Evolutionary conservation across 177 flowering plant genomes (phyloP).

Genomic region (Vitis hybrid): DNA sequence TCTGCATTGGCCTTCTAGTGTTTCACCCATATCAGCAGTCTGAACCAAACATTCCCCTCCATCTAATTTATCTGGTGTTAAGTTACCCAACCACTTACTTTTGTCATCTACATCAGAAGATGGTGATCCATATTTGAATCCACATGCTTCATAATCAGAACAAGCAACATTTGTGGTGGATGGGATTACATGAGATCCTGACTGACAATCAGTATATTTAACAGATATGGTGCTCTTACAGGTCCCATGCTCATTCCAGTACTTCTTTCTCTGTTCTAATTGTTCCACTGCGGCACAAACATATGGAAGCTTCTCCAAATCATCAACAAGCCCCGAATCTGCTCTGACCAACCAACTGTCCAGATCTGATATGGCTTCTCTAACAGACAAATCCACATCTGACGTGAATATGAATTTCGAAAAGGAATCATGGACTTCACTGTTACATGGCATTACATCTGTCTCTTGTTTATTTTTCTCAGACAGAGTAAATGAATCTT

Average conservation of each 20-base stretch:
- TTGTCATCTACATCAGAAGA: conserved; percentile 18
- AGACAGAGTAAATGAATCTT: conserved; percentile 59
- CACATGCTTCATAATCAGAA: conserved; percentile 13
- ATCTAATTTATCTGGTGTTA: conserved; percentile 20
- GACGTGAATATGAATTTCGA: conserved; percentile 78
- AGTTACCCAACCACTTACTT: conserved; percentile 10
- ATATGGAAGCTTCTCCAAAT: conserved; percentile 85
- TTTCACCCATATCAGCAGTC: conserved; percentile 26
- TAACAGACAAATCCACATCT: conserved; percentile 75
- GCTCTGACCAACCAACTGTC: conserved; percentile 88
- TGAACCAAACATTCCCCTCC: conserved; percentile 24
- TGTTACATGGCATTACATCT: conserved; percentile 1
- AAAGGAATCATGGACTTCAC: conserved; percentile 44
- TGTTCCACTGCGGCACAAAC: conserved; percentile 89
- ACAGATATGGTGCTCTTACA: conserved; percentile 20
- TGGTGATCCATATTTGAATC: conserved; percentile 7
- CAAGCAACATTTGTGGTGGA: conserved; percentile 18
- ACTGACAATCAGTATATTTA: conserved; percentile 18
- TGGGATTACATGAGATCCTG: conserved; percentile 14
- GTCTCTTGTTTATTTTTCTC: conserved; percentile 37
- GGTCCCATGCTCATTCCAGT: conserved; percentile 57
- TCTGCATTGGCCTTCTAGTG: conserved; percentile 26
- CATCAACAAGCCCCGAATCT: conserved; percentile 86
- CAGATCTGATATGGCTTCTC: conserved; percentile 72
- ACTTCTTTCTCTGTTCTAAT: conserved; percentile 67